Conservation (phyloP, 1,284 basidiomycete genomes). For the Meira nashicola region DNA sequence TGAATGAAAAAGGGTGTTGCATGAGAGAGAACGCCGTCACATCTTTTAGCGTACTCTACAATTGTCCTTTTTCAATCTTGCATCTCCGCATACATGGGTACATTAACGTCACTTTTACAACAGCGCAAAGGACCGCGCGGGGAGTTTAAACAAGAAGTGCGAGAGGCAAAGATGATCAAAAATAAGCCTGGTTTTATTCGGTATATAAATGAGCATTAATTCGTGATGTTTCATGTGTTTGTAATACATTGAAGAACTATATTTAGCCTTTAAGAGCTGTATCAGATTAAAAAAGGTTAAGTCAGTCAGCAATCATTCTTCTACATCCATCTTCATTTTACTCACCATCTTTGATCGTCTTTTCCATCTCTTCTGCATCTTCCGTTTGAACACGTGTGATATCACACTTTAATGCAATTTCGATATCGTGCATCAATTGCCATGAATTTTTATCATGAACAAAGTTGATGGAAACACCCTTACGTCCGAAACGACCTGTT, state of each 20-base stretch:
- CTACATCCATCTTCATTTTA: neutral
- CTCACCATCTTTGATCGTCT: conserved; percentile 11
- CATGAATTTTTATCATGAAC: conserved; percentile 48
- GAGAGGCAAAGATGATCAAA: neutral
- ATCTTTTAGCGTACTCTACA: too few species aligned
- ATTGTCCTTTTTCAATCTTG: too few species aligned
- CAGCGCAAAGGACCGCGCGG: neutral
- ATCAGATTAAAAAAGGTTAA: neutral
- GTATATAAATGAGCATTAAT: too few species aligned
- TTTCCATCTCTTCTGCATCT: conserved; percentile 52
- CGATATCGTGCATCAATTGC: conserved; percentile 48
- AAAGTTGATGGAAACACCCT: conserved; percentile 53
- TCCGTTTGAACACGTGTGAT: conserved; percentile 47
- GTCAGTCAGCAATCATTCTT: neutral
- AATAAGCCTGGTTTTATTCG: neutral
- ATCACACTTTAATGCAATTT: conserved; percentile 43
- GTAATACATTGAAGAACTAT: neutral
- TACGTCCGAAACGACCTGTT: conserved; percentile 51
- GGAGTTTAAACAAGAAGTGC: neutral
- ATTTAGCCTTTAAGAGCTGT: neutral
- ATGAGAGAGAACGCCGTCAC: too few species aligned
- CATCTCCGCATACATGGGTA: too few species aligned
- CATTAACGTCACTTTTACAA: neutral
- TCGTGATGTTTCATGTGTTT: neutral
- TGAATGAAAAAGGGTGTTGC: too few species aligned